phyloP scores from a whole-genome alignment of 2,329 filamentous ascomycete species.

The Aspergillus aculeatinus region DNA sequence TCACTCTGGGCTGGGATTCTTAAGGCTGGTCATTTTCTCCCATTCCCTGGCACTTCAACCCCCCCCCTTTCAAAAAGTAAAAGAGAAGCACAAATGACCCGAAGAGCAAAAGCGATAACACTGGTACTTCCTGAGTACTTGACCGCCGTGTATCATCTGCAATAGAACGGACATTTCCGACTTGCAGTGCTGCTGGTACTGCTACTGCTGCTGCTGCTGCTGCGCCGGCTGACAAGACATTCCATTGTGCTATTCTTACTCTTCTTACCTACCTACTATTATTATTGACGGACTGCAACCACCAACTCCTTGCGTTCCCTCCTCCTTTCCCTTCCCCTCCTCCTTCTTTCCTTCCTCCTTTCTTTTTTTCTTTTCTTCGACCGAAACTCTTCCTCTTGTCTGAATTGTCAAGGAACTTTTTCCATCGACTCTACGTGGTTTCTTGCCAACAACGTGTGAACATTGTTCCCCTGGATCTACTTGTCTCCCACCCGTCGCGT shows the following conservation, averaged over 20 bases:
- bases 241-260: slow-evolving; percentile 17
- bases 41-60: background rate
- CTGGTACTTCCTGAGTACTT: background rate
- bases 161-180: slow-evolving; percentile 4
- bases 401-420: slow-evolving; percentile 10
- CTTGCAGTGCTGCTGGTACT: background rate
- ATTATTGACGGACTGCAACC: slow-evolving; percentile 16
- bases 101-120: background rate
- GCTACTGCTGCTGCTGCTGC: too few species aligned
- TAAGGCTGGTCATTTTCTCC: slow-evolving; percentile 2
- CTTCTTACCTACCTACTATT: background rate
- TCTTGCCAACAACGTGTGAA: slow-evolving; percentile 3
- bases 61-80: background rate
- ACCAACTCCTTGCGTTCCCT: slow-evolving; percentile 12
- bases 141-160: background rate
- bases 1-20: background rate
- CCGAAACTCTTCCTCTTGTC: slow-evolving; percentile 5
- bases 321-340: slow-evolving; percentile 10
- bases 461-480: slow-evolving; percentile 1
- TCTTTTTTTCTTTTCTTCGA: slow-evolving; percentile 6
- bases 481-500: slow-evolving; percentile 15
- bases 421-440: background rate
- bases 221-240: slow-evolving; percentile 15
- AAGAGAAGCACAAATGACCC: background rate
- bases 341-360: slow-evolving; percentile 7